Evolutionary conservation across 208 protist genomes (phyloP), one percentile per base, ranked within the genome.

Genomic region (Leishmania lainsoni): DNA sequence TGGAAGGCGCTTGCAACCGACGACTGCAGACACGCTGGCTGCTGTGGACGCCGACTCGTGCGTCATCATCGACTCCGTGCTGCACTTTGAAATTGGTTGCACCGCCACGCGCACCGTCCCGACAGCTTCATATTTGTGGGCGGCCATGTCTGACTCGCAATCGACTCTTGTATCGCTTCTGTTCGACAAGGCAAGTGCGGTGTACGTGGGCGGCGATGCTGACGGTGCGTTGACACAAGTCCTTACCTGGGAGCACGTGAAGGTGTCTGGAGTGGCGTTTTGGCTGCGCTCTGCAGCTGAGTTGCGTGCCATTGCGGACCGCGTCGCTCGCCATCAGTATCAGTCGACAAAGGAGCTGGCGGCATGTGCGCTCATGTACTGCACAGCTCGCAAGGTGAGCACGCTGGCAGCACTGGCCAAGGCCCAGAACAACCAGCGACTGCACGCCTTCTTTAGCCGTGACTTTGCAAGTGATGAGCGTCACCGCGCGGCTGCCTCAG

Each of bases 381-480:
- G 90, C 76, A 82, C 96, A 26, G 87, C 98, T 32, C 83, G 92
- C 17, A 97, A 96, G 81, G 86, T 93, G 39, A 83, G 87, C 70
- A 91, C 95, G 3, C 92, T 99, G n/a, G 86, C 94, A 22, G 93
- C 92, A 59, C 87, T 99, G 65, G 98, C 96, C 87, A 98, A 98
- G 87, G 76, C 89, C n/a, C 89, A 93, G 81, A 88, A 89, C 70
- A 96, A 98, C 66, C 26, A 70, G 39, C 90, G 91, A 54, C 86
- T 98, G 42, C 74, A 92, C 59, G 92, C 92, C 54, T 99, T 99
- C 84, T 98, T 98, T 78, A 88, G 78, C 26, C 93, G 95, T 58
- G 87, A 99, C 85, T 99, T 99, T 77, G 81, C 48, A 20, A 81
- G 92, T 9, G 81, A 88, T 48, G 76, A 85, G 69, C 86, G 89